phyloP scores from a whole-genome alignment of 2,329 filamentous ascomycete genomes.

The Furcasterigmium furcatum region DNA sequence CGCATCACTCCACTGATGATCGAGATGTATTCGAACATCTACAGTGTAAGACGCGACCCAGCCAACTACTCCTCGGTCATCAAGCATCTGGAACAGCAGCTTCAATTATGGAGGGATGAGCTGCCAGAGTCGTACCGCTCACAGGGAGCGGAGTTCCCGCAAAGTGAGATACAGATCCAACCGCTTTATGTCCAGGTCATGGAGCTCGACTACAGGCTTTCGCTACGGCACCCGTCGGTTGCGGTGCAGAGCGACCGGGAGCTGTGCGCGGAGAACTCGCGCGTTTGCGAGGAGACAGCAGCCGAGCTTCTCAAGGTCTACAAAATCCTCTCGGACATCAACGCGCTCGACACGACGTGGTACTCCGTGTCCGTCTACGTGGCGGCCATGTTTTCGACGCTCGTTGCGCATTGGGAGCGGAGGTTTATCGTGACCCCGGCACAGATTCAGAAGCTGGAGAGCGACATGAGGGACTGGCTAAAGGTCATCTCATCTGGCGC shows the following conservation, averaged over 20 bases:
- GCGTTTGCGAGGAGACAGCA: constrained; percentile 64
- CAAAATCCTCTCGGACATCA: constrained; percentile 56
- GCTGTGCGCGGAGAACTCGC: constrained; percentile 59
- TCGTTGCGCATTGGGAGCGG: constrained; percentile 68
- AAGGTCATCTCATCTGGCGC: constrained; percentile 65
- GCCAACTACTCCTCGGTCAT: constrained; percentile 63
- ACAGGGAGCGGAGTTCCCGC: constrained; percentile 17
- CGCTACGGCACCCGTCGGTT: constrained; percentile 59
- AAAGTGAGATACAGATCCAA: constrained; percentile 42
- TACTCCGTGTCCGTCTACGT: constrained; percentile 70
- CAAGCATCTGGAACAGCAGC: constrained; percentile 60
- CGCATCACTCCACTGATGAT: constrained; percentile 65
- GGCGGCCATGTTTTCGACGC: constrained; percentile 68
- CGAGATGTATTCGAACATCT: constrained; percentile 75
- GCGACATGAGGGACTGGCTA: constrained; percentile 69
- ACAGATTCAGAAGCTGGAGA: constrained; percentile 57
- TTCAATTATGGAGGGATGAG: constrained; percentile 59
- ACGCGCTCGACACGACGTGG: constrained; percentile 75
- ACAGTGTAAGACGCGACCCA: constrained; percentile 62
- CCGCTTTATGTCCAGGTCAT: constrained; percentile 53
- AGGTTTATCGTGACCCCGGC: constrained; percentile 54
- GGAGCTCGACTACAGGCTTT: constrained; percentile 55
- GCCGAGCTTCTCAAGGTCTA: constrained; percentile 61
- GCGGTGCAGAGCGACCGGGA: constrained; percentile 51
- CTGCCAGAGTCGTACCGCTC: constrained; percentile 61